phyloP scores from a whole-genome alignment of 1,139 yeast genomes.

The Scheffersomyces titani region DNA sequence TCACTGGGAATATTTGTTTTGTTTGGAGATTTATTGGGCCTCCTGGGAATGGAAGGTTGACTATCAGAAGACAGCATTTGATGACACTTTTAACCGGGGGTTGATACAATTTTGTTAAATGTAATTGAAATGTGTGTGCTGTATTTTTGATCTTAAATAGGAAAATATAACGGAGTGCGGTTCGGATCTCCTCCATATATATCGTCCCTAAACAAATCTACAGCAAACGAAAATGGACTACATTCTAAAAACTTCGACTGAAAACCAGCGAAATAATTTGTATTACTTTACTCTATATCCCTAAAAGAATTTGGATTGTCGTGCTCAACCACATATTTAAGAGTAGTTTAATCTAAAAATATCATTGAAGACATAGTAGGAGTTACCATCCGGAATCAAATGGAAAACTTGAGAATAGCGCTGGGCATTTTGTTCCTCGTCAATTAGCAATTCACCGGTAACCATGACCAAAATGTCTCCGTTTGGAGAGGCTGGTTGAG shows the following conservation, averaged over 20 bases:
- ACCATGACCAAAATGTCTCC: slow-evolving; percentile 98
- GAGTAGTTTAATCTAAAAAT: slow-evolving; percentile 91
- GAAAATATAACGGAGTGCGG: not conserved
- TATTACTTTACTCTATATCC: too few relatives aligned
- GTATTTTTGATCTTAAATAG: not conserved
- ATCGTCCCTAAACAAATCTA: too few relatives aligned
- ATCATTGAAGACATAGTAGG: slow-evolving; percentile 94
- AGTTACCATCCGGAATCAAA: slow-evolving; percentile 86
- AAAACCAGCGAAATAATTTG: too few relatives aligned
- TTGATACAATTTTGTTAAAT: not conserved
- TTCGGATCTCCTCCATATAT: not conserved
- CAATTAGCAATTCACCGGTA: slow-evolving; percentile 91
- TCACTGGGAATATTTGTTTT: too few relatives aligned
- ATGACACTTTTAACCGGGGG: too few relatives aligned
- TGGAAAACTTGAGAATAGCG: slow-evolving; percentile 98
- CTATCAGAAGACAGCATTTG: not conserved
- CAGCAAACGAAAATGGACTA: too few relatives aligned
- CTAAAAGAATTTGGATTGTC: not conserved
- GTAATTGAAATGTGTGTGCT: not conserved
- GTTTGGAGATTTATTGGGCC: not conserved
- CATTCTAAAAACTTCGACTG: too few relatives aligned
- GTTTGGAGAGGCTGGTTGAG: slow-evolving; percentile 93
- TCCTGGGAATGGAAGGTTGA: not conserved
- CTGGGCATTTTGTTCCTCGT: slow-evolving; percentile 93
- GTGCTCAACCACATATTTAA: slow-evolving; percentile 12